These are phyloP conservation scores for Sporothrix brasiliensis DNA, from an alignment of 2,329 filamentous ascomycete genomes.

Conservation along the genomic window DNA sequence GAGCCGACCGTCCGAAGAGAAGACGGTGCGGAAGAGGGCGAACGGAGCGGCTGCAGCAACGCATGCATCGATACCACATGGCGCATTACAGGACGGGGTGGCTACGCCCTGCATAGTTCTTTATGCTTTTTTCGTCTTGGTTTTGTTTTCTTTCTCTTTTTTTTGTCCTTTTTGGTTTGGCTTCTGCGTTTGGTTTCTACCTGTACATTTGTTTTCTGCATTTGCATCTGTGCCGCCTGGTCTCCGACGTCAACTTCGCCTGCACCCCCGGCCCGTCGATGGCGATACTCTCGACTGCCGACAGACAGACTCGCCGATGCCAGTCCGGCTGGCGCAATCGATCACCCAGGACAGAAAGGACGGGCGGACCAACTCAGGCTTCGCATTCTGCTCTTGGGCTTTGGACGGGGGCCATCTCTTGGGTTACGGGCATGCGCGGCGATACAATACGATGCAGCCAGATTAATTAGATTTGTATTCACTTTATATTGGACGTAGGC, in stretches of 20 bases:
- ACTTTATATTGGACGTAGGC: not conserved
- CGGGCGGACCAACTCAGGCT: not conserved
- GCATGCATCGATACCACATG: slow-evolving; percentile 23
- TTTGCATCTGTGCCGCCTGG: not conserved
- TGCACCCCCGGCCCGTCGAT: not conserved
- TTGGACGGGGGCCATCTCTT: not conserved
- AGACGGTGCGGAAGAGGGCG: not conserved
- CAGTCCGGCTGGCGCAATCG: no score
- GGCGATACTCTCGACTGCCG: not conserved
- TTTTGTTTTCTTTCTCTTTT: not conserved
- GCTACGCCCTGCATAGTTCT: not conserved
- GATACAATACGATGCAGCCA: not conserved
- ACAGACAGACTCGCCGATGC: not conserved
- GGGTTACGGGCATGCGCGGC: not conserved
- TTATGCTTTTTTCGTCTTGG: not conserved
- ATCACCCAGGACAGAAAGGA: not conserved
- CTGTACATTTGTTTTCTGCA: not conserved
- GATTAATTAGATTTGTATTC: slow-evolving; percentile 6
- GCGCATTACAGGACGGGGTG: slow-evolving; percentile 9
- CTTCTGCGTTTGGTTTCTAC: not conserved
- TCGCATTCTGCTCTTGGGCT: not conserved
- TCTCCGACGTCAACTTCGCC: not conserved
- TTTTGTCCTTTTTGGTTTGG: not conserved
- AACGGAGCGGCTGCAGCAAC: slow-evolving; percentile 12
- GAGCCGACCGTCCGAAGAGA: not conserved